Base-by-base conservation (phyloP, 2,329 filamentous ascomycete species). In the Cytospora piceae region DNA sequence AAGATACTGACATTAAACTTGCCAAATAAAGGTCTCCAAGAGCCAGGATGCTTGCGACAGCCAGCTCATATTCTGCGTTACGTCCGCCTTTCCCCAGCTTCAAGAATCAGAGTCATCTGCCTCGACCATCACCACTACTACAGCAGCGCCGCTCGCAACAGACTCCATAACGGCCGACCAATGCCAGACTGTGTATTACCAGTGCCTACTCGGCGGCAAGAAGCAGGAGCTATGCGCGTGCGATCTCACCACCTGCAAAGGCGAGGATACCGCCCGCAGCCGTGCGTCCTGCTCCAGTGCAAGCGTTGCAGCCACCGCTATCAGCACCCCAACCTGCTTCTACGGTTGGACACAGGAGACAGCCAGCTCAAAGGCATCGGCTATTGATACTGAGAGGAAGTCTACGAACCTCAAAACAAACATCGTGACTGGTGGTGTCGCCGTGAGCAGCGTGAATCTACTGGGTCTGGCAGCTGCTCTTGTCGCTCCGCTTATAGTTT, bases 181-280 rank as follows among this genome's bases (percentile, higher is more conserved):
- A 11, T 63, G 61, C 61, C 39, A 63, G 31, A 1, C 53, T 4
- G 27, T 46, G 29, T 63, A 51, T 46, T 51, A 63, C 27, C 7
- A 39, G 6, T 63, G 61, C 20, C 8, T 46, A 11, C 22, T 34
- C 9, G 27, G 39, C 11, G 60, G 60, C 39, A 56, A 49, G 53
- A 56, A 32, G 52, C 29, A 63, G 42, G 52, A 57, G 53, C 60
- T 63, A n/a, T 63, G 60, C 39, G 15, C n/a, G 8, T 63, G 60
- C 12, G 60, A 56, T 24, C 53, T 63, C 15, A 54, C 37, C 14
- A 63, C 60, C 27, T 63, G 60, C 60, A 57, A 31, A 1, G 60
- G 60, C 22, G 60, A 63, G 53, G 58, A 53, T 34, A 29, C 15
- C 4, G 58, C 52, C 52, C 37, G 29, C 27, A 49, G 15, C 52